A percentile compares a stretch with the other conserved stretches of the same genome.
phyloP scores from a whole-genome alignment of 208 protist genomes.

The Naegleria fowleri region DNA sequence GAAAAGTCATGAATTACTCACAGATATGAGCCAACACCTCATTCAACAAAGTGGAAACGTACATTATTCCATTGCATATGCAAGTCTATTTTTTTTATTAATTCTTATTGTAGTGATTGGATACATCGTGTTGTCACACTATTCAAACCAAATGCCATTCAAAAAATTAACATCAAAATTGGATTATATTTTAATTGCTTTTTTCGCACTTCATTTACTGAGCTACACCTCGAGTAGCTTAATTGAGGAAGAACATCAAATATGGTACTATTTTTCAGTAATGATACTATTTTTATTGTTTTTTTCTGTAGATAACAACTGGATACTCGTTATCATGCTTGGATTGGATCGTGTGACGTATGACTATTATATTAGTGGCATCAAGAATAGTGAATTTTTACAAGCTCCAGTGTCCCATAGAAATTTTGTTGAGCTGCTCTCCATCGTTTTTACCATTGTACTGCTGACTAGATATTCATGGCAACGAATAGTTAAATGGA shows the following conservation, averaged over 20 bases:
- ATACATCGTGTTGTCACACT: not conserved
- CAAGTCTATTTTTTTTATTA: not conserved
- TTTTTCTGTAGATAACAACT: not conserved
- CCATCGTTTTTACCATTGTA: not conserved
- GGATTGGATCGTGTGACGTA: too few species aligned
- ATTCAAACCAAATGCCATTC: not conserved
- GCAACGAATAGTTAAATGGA: not conserved
- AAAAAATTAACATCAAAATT: not conserved
- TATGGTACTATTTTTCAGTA: not conserved
- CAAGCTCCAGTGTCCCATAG: not conserved
- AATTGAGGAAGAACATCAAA: constrained; percentile 19
- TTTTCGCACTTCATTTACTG: not conserved
- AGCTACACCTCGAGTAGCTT: not conserved
- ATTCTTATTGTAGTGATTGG: not conserved
- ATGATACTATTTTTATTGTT: not conserved
- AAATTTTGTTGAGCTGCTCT: not conserved
- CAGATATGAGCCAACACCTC: not conserved
- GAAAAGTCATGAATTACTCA: not conserved
- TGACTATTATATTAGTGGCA: not conserved
- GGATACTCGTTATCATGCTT: not conserved
- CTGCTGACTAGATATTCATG: not conserved
- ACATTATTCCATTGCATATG: not conserved
- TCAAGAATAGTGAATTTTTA: not conserved
- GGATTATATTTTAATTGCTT: not conserved
- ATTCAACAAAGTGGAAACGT: not conserved